Evolutionary conservation across 352 stramenopile species (phyloP), one percentile per base, ranked within the genome.

Genomic region (Pythium aristosporum): DNA sequence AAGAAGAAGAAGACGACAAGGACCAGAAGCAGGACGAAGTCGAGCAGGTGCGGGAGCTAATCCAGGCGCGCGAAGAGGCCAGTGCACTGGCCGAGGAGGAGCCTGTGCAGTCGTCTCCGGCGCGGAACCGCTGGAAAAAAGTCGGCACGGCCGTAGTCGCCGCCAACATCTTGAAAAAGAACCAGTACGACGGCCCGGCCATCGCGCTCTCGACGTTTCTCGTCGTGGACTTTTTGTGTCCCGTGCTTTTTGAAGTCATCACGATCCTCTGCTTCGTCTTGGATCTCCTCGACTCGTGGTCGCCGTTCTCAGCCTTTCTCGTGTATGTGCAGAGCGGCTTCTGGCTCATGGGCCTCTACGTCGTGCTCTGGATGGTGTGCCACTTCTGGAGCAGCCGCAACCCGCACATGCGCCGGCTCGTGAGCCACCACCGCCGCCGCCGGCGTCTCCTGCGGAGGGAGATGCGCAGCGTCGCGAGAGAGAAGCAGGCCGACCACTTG

Each of bases 361-460:
- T 96, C 44, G 69, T 71, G 8, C 43, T 92, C 11, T 96, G 87
- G 87, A 88, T 92, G 71, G 69, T 87, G 13, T 92, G 83, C 64
- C 87, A 96, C 70, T 96, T 91, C 67, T 94, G 83, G 64, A 96
- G 87, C 72, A 71, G 78, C 48, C 80, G 87, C 21, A 94, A 94
- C 66, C 77, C 75, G 39, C 89, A 91, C 44, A 96, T 96, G 87
- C 86, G 87, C 48, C 80, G 92, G 71, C 90, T 93, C 63, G 87
- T 96, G 41, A 91, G 82, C 69, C 92, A 92, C 63, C 94, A 96
- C 56, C 78, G 86, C 37, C 83, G 87, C 23, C 77, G 82, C 15
- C 82, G 85, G 28, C 87, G 87, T 44, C 80, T 88, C 21, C 79
- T 94, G 63, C 78, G 91, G 58, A 80, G 83, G 47, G 70, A 80